phyloP scores from a whole-genome alignment of 352 stramenopile species.

The Pseudoperonospora humuli region DNA sequence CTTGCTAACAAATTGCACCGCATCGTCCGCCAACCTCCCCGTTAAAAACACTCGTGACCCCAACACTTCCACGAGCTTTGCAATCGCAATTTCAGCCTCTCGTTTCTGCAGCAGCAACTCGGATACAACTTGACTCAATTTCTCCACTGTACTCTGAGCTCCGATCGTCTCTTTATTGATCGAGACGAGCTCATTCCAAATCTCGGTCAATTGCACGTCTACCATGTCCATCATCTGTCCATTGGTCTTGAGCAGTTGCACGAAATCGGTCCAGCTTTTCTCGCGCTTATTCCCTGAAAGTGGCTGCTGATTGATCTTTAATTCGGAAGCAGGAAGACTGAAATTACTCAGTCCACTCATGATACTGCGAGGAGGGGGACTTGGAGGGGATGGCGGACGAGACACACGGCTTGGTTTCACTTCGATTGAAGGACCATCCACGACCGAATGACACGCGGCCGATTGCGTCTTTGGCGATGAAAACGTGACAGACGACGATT shows the following conservation, averaged over 20 bases:
- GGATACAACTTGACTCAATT: conserved; percentile 24
- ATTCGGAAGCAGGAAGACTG: conserved; percentile 17
- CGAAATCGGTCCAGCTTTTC: conserved; percentile 29
- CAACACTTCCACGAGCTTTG: conserved; percentile 27
- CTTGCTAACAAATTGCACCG: conserved; percentile 27
- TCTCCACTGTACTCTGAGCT: conserved; percentile 13
- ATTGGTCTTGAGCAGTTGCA: conserved; percentile 27
- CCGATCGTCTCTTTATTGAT: conserved; percentile 5
- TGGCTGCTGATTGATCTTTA: conserved; percentile 13
- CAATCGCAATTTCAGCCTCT: conserved; percentile 27
- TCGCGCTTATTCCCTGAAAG: conserved; percentile 19
- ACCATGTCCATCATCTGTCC: conserved; percentile 21
- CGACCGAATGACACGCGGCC: neutral
- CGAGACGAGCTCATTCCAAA: conserved; percentile 19
- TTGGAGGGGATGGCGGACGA: neutral
- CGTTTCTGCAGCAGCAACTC: conserved; percentile 39
- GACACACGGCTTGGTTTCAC: conserved; percentile 10
- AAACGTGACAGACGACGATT: conserved; percentile 13
- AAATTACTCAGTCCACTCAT: conserved; percentile 16
- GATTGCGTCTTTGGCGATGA: conserved; percentile 5
- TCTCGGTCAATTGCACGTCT: conserved; percentile 19
- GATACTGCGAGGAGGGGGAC: conserved; percentile 8
- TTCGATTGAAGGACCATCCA: conserved; percentile 15
- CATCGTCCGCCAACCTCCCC: conserved; percentile 23
- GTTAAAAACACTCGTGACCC: conserved; percentile 26